Percentiles rank a stretch among this genome's conserved stretches.
These are phyloP conservation scores for Clathrospora elynae DNA, from an alignment of 2,329 filamentous ascomycete genomes.

Conservation along the genomic window DNA sequence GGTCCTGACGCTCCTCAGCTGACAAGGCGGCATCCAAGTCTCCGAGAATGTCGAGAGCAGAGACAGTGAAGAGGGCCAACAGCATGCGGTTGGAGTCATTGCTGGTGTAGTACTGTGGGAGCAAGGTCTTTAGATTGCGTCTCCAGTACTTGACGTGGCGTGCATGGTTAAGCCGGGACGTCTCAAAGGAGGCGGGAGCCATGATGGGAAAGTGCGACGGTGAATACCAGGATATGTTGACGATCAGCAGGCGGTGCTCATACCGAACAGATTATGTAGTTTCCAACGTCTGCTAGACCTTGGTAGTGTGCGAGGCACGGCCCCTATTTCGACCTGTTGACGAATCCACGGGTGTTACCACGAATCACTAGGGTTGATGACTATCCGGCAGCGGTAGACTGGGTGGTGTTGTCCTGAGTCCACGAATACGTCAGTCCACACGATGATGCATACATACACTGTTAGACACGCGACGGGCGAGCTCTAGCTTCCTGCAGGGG, in stretches of 20 bases:
- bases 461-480: background rate
- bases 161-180: conserved; percentile 40
- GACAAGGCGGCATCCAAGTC: conserved; percentile 62
- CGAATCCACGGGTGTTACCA: no score
- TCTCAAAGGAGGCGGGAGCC: conserved; percentile 25
- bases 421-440: no score
- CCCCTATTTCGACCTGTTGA: no score
- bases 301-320: no score
- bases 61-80: conserved; percentile 86
- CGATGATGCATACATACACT: no score
- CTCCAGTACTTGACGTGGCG: conserved; percentile 89
- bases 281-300: no score
- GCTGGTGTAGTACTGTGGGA: conserved; percentile 82
- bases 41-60: conserved; percentile 80
- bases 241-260: conserved; percentile 4
- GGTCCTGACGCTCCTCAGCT: conserved; percentile 59
- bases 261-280: no score
- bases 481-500: conserved; percentile 13
- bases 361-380: no score
- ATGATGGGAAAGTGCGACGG: conserved; percentile 20
- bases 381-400: no score
- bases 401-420: no score
- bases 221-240: no score
- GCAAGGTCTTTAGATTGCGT: conserved; percentile 78
- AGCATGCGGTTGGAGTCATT: conserved; percentile 91